Evolutionary conservation across 768 basidiomycete species (phyloP).

Genomic region (Amanita muscaria): DNA sequence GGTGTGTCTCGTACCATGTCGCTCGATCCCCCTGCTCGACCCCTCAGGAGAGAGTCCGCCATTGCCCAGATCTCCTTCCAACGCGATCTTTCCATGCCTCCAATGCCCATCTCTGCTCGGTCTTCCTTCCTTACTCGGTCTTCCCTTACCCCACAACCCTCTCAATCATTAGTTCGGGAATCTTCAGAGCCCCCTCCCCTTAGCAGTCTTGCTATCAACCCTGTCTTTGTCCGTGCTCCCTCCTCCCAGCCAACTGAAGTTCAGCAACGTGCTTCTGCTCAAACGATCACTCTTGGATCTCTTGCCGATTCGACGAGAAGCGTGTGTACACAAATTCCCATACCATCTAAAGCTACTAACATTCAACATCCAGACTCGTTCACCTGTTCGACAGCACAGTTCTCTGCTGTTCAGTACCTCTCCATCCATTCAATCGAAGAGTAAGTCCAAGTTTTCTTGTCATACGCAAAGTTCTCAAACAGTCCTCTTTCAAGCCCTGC

Average conservation of each 20-base stretch:
- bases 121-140: constrained; percentile 55
- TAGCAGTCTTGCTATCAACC: constrained; percentile 50
- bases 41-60: constrained; percentile 15
- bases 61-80: constrained; percentile 12
- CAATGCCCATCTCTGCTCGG: constrained; percentile 29
- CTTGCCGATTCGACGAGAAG: constrained; percentile 46
- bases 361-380: constrained; percentile 24
- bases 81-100: constrained; percentile 40
- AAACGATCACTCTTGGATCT: constrained; percentile 47
- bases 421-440: constrained; percentile 20
- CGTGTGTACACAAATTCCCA: constrained; percentile 29
- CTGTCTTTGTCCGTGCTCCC: constrained; percentile 62
- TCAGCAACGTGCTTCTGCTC: constrained; percentile 21
- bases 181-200: constrained; percentile 65
- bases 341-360: not conserved
- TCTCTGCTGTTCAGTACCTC: constrained; percentile 41
- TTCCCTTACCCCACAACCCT: constrained; percentile 63
- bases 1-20: constrained; percentile 56
- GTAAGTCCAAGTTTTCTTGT: not conserved
- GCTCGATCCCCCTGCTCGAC: constrained; percentile 49
- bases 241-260: constrained; percentile 20
- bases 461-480: not conserved
- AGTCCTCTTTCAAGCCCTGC: constrained; percentile 7
- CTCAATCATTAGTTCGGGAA: constrained; percentile 28
- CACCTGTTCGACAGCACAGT: constrained; percentile 43